Evolutionary conservation across 2,329 filamentous ascomycete genomes (phyloP).

Genomic region (Xylariaceae sp.): DNA sequence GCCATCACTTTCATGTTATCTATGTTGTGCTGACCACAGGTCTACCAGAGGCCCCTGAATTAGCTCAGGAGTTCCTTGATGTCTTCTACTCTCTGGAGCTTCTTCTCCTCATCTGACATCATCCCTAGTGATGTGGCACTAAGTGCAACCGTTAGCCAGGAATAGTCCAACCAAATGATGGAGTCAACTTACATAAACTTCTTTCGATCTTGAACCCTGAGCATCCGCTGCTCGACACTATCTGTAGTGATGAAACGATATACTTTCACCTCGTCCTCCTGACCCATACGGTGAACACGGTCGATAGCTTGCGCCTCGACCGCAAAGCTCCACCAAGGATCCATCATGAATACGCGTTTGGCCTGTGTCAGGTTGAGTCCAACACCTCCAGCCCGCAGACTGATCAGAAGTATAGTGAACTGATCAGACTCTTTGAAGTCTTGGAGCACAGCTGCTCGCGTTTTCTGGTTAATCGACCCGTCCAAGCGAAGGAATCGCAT

Average conservation of each 20-base stretch:
- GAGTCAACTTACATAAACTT: conserved; percentile 75
- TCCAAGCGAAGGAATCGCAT: conserved; percentile 86
- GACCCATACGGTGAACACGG: conserved; percentile 94
- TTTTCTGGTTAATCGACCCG: conserved; percentile 82
- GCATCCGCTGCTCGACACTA: conserved; percentile 93
- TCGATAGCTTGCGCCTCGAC: conserved; percentile 97
- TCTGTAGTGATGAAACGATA: conserved; percentile 83
- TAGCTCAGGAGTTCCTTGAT: conserved; percentile 82
- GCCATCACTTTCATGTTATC: too few relatives aligned
- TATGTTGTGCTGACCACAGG: too few relatives aligned
- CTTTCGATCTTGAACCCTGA: conserved; percentile 89
- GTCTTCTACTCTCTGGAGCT: conserved; percentile 83
- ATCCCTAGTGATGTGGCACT: conserved; percentile 93
- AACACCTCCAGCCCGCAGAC: conserved; percentile 84
- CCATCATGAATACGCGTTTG: conserved; percentile 95
- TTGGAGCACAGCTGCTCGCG: conserved; percentile 70
- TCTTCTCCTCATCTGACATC: conserved; percentile 93
- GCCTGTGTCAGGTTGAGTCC: conserved; percentile 89
- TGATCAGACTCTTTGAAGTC: conserved; percentile 62
- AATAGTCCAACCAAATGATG: conserved; percentile 2
- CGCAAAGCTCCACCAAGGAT: conserved; percentile 98
- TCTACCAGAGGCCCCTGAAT: too few relatives aligned
- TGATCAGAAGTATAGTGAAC: conserved; percentile 75
- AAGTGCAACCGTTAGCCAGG: neutral
- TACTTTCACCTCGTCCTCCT: conserved; percentile 80